These are phyloP conservation scores for Gymnopus androsaceus DNA, from an alignment of 1,284 basidiomycete genomes.

Conservation along the genomic window DNA sequence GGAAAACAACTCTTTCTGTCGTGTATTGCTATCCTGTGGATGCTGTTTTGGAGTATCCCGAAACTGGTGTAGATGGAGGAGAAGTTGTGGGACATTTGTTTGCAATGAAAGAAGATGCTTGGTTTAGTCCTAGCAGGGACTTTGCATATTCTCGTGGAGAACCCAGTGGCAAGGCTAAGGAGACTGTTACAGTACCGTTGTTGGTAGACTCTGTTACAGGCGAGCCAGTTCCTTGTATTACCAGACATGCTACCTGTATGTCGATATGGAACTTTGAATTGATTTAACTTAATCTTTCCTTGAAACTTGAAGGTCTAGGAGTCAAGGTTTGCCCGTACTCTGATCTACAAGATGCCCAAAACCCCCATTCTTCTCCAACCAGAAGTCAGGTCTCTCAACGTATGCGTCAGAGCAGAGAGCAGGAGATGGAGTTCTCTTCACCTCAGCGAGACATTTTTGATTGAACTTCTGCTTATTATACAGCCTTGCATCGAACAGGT, in stretches of 20 bases:
- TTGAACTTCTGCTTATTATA: conserved; percentile 1
- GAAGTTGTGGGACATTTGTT: conserved; percentile 16
- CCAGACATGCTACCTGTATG: conserved; percentile 14
- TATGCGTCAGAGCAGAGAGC: conserved; percentile 1
- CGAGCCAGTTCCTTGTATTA: conserved; percentile 6
- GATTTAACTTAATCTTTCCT: neutral
- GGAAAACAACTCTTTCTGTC: too few species aligned
- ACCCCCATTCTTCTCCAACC: conserved; percentile 14
- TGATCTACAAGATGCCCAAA: neutral
- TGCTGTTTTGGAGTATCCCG: conserved; percentile 13
- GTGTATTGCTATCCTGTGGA: too few species aligned
- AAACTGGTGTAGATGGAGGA: neutral
- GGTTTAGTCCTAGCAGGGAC: conserved; percentile 9
- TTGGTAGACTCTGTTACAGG: conserved; percentile 4
- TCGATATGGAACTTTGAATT: neutral
- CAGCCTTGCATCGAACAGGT: conserved; percentile 2
- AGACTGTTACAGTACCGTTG: too few species aligned
- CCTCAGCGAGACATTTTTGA: conserved; percentile 8
- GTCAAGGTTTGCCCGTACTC: conserved; percentile 21
- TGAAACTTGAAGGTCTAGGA: conserved; percentile 21
- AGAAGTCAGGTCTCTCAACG: conserved; percentile 10
- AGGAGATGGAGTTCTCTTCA: neutral
- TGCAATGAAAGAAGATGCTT: neutral
- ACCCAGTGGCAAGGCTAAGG: conserved; percentile 10
- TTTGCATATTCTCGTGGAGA: conserved; percentile 15